phyloP scores from a whole-genome alignment of 2,329 filamentous ascomycete species.

The Talaromyces atroroseus region DNA sequence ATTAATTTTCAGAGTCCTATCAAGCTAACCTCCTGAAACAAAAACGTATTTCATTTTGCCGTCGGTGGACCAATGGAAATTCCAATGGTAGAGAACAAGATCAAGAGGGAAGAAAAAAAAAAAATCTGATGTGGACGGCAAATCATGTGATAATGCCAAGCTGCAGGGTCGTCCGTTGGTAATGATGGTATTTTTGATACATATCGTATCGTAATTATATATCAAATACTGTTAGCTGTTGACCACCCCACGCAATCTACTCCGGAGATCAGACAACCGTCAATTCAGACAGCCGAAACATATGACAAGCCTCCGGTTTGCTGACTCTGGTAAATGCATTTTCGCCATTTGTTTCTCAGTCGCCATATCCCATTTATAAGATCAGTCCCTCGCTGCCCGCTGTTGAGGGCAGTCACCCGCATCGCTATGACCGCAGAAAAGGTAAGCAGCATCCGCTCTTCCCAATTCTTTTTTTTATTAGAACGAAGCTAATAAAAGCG shows the following conservation, averaged over 20 bases:
- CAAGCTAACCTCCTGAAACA: neutral
- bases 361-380: neutral
- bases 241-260: neutral
- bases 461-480: neutral
- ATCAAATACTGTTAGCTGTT: neutral
- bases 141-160: neutral
- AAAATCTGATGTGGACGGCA: constrained; percentile 1
- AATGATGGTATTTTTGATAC: neutral
- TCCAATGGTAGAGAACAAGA: constrained; percentile 10
- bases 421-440: constrained; percentile 16
- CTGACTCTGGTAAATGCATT: neutral
- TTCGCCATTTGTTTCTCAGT: neutral
- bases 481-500: neutral
- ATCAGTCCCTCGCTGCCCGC: neutral
- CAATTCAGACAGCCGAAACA: neutral
- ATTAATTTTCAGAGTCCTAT: neutral
- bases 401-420: neutral
- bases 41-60: neutral
- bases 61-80: neutral
- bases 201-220: neutral
- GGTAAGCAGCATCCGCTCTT: neutral
- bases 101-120: constrained; percentile 13
- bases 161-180: no score
- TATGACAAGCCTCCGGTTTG: neutral
- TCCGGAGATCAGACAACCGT: neutral